Conservation (phyloP, 2,329 filamentous ascomycete genomes). For the Sporothrix brunneoviolacea region DNA sequence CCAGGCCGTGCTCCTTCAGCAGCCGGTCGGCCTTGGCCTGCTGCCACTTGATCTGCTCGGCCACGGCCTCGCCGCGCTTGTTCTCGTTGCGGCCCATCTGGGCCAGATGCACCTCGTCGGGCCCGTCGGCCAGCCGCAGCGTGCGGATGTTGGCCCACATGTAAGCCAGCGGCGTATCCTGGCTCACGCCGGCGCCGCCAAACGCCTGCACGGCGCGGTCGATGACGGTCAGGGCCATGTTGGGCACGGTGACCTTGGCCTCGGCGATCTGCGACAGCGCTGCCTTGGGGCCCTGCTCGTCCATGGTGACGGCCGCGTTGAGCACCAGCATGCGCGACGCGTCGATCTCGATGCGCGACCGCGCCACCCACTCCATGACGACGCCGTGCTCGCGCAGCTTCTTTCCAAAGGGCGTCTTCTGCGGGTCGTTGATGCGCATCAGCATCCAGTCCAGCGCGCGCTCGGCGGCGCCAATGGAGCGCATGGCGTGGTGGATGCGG, state of each 20-base stretch:
- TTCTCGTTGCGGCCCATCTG: conserved; percentile 80
- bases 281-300: conserved; percentile 78
- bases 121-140: conserved; percentile 81
- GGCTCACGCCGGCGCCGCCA: conserved; percentile 82
- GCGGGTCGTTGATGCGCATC: conserved; percentile 84
- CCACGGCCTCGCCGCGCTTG: conserved; percentile 55
- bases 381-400: conserved; percentile 82
- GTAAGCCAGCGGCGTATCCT: conserved; percentile 85
- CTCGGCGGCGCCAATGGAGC: conserved; percentile 85
- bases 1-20: conserved; percentile 50
- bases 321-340: conserved; percentile 82
- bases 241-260: conserved; percentile 86
- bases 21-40: conserved; percentile 58
- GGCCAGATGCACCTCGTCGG: conserved; percentile 88
- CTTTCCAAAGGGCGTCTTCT: conserved; percentile 88
- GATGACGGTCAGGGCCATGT: conserved; percentile 76
- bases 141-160: conserved; percentile 80
- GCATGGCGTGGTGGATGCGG: conserved; percentile 97
- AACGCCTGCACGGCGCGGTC: conserved; percentile 92
- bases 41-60: conserved; percentile 58
- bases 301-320: conserved; percentile 93
- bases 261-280: conserved; percentile 90
- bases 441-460: conserved; percentile 91
- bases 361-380: conserved; percentile 90
- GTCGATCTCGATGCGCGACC: conserved; percentile 89